Percentiles rank a stretch among this genome's conserved stretches.
These are phyloP conservation scores for Boletus subparvulus DNA, from an alignment of 768 basidiomycete species.

Conservation along the genomic window DNA sequence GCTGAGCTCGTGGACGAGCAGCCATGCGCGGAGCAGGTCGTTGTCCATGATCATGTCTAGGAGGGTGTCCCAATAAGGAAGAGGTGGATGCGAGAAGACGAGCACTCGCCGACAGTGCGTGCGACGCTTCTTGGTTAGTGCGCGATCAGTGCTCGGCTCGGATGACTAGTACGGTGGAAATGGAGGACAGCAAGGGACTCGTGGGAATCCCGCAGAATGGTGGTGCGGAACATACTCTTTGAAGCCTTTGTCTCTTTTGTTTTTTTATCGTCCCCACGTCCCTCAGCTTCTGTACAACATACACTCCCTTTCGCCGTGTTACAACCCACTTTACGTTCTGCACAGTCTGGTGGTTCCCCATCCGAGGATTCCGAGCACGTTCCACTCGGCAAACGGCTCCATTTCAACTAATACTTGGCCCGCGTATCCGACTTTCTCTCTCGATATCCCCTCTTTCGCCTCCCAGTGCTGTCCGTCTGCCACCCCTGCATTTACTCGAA, in stretches of 20 bases:
- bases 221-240: not conserved
- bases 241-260: not conserved
- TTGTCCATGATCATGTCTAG: constrained; percentile 51
- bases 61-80: constrained; percentile 9
- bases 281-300: constrained; percentile 34
- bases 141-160: not conserved
- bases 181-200: not conserved
- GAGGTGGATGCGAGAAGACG: not conserved
- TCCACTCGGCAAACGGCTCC: constrained; percentile 27
- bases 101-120: not conserved
- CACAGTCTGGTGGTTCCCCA: constrained; percentile 7
- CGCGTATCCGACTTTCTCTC: constrained; percentile 16
- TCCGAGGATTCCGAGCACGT: constrained; percentile 28
- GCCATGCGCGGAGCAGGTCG: constrained; percentile 75
- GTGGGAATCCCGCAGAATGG: constrained; percentile 19
- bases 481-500: constrained; percentile 7
- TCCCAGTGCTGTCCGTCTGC: not conserved
- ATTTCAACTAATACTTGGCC: constrained; percentile 12
- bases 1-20: constrained; percentile 76
- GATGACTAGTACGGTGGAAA: not conserved
- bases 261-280: constrained; percentile 24
- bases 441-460: constrained; percentile 18
- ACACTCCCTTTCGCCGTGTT: constrained; percentile 25
- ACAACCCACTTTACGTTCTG: constrained; percentile 8
- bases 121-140: too few species aligned